These are phyloP conservation scores for Erigeron philadelphicus DNA, from an alignment of 140 eudicot species.

Conservation along the genomic window DNA sequence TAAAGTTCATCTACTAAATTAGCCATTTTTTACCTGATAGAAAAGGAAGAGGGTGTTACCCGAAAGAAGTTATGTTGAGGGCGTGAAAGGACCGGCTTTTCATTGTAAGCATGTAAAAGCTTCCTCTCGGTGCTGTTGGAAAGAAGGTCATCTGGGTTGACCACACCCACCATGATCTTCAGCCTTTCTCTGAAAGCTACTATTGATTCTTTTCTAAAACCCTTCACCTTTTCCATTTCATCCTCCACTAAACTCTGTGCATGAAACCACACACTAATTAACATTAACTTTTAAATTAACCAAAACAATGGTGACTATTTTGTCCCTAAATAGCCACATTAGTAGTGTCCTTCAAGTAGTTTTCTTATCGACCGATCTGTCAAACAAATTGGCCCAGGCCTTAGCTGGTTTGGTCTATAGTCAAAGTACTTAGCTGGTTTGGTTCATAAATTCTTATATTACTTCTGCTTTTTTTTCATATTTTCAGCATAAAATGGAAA, in stretches of 20 bases:
- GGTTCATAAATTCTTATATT: no score
- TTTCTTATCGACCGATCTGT: no score
- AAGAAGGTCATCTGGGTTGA: constrained; percentile 79
- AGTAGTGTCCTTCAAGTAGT: no score
- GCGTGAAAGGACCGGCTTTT: constrained; percentile 91
- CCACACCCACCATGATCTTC: constrained; percentile 83
- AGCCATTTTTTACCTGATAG: not conserved
- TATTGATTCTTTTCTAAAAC: constrained; percentile 59
- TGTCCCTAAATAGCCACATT: no score
- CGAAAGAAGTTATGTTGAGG: constrained; percentile 85
- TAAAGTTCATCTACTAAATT: not conserved
- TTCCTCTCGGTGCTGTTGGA: constrained; percentile 72
- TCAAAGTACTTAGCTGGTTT: no score
- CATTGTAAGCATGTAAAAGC: constrained; percentile 78
- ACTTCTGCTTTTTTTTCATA: no score
- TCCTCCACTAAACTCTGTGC: constrained; percentile 68
- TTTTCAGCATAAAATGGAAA: no score
- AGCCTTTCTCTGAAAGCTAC: constrained; percentile 79
- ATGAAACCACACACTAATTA: not conserved
- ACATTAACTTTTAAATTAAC: not conserved
- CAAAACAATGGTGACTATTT: no score
- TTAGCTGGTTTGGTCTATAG: no score
- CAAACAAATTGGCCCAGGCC: no score
- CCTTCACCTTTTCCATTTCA: constrained; percentile 63
- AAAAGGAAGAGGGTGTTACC: constrained; percentile 28